Evolutionary conservation across 2,329 filamentous ascomycete genomes (phyloP).

Genomic region (Fonsecaea nubica): DNA sequence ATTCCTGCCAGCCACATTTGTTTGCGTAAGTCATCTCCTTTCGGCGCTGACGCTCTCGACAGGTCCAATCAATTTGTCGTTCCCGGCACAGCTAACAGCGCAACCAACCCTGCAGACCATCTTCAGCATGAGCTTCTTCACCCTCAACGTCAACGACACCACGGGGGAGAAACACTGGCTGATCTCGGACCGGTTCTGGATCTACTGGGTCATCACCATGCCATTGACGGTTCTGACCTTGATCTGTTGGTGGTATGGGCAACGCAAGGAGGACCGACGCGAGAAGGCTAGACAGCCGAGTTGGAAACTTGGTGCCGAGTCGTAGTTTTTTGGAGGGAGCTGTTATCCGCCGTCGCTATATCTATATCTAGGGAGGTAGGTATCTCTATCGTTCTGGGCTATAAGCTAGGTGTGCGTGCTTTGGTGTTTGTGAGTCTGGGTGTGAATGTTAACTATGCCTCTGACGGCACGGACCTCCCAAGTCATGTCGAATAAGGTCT

Average conservation of each 20-base stretch:
- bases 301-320: neutral
- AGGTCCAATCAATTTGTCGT: no score
- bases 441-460: no score
- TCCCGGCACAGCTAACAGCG: no score
- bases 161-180: conserved; percentile 38
- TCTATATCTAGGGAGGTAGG: no score
- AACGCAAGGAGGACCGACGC: conserved; percentile 16
- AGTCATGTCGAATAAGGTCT: no score
- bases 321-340: neutral
- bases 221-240: conserved; percentile 43
- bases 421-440: no score
- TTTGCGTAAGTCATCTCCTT: conserved; percentile 49
- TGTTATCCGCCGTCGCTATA: no score
- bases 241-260: conserved; percentile 37
- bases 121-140: conserved; percentile 48
- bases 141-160: conserved; percentile 35
- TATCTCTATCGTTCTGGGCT: no score
- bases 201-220: conserved; percentile 45
- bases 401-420: no score
- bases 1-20: conserved; percentile 48
- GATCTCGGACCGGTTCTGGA: conserved; percentile 43
- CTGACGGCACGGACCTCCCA: no score
- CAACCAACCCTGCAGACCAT: conserved; percentile 42
- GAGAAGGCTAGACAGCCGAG: neutral
- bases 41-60: no score